Percentiles rank a stretch among this genome's conserved stretches.
Conservation (phyloP, 129 eudicot genomes). For the Tanacetum coccineum region DNA sequence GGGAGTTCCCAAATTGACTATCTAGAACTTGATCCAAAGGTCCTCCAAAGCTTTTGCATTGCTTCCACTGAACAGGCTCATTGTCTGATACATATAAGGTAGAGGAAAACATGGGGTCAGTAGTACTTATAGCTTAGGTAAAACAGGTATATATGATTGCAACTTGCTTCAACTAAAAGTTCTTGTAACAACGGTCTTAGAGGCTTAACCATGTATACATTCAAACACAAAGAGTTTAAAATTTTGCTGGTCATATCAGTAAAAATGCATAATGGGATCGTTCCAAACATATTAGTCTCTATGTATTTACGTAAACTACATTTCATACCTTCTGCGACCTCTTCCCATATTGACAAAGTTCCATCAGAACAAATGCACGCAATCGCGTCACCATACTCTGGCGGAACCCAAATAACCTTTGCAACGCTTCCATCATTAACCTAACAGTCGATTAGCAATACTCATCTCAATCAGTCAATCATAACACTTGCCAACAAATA, state of each 20-base stretch:
- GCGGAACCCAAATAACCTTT: slow-evolving; percentile 88
- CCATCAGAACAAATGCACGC: slow-evolving; percentile 78
- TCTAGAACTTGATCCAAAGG: slow-evolving; percentile 49
- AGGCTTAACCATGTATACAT: too few relatives aligned
- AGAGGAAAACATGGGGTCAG: background rate
- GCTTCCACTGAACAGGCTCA: slow-evolving; percentile 65
- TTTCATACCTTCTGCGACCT: slow-evolving; percentile 60
- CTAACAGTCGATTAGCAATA: slow-evolving; percentile 27
- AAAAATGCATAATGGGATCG: too few relatives aligned
- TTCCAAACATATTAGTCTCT: too few relatives aligned
- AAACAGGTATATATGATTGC: too few relatives aligned
- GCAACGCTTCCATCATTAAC: slow-evolving; percentile 49
- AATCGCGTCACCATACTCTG: slow-evolving; percentile 87
- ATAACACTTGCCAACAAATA: background rate
- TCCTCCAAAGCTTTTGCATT: slow-evolving; percentile 61
- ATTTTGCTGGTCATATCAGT: background rate
- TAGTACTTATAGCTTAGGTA: too few relatives aligned
- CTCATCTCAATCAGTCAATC: background rate
- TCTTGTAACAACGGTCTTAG: too few relatives aligned
- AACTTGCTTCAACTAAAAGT: too few relatives aligned
- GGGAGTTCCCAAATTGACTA: slow-evolving; percentile 72
- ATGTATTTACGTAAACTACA: background rate
- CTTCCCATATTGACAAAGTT: slow-evolving; percentile 86
- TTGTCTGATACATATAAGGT: slow-evolving; percentile 34
- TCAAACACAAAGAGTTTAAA: background rate